Evolutionary conservation across 192 early-diverging fungal species (phyloP), one percentile per base, ranked within the genome.

Genomic region (Fimicolochytrium jonesii): DNA sequence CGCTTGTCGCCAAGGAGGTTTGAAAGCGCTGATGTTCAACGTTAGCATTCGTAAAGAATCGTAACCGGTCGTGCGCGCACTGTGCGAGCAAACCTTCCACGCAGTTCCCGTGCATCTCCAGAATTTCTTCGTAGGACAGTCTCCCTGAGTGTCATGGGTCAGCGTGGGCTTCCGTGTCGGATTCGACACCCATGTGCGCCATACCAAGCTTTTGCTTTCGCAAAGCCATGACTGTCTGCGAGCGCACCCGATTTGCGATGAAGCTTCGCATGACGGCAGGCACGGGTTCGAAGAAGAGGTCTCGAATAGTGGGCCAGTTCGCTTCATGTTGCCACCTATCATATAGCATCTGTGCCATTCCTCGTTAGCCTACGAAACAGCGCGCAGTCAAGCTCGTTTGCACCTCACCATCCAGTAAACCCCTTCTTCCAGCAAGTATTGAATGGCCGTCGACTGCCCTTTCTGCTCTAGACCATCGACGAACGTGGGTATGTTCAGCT

Each of bases 11-110:
- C 53, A 13, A 55, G 32, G 6, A 36, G 53, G 9, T 11, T 18
- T n/a, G 53, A 30, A 6, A 55, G 53, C 13, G 53, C 53, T 48
- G 46, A 39, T 11, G n/a, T n/a, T n/a, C n/a, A n/a, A n/a, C n/a
- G n/a, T n/a, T n/a, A n/a, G n/a, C n/a, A n/a, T n/a, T n/a, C n/a
- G n/a, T n/a, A n/a, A n/a, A n/a, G n/a, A n/a, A n/a, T n/a, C n/a
- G n/a, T n/a, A n/a, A n/a, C n/a, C n/a, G n/a, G n/a, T n/a, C n/a
- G n/a, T n/a, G n/a, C n/a, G n/a, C n/a, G n/a, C n/a, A n/a, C n/a
- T n/a, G n/a, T n/a, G n/a, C n/a, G n/a, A n/a, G n/a, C n/a, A n/a
- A n/a, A 48, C 46, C 46, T 22, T 55, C 53, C 33, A 55, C 11
- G 33, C 33, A 33, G 9, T 25, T 13, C 15, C 35, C 33, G 53